Base-by-base conservation (phyloP, 2,329 filamentous ascomycete species). In the Monilinia aucupariae region DNA sequence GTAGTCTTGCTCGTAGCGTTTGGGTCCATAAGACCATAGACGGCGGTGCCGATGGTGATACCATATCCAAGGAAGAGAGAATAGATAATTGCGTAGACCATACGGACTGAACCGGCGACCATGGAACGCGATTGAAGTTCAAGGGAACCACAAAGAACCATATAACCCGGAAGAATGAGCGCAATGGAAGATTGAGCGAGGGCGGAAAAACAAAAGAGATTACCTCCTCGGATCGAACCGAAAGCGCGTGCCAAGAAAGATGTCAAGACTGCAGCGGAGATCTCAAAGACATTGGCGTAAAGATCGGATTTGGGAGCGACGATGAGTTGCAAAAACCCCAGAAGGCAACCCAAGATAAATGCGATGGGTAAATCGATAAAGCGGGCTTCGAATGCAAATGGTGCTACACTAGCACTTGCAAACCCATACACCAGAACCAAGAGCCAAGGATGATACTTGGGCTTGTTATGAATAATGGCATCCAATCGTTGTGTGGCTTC, bases 351-450 rank as follows among this genome's bases (percentile, higher is more conserved):
- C 1, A 92, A 80, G 25, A 87, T 65, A 73, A 91, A 92, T 30
- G 82, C 82, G 45, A 92, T 81, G 0, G 88, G 89, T 49, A 92
- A 78, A 70, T 93, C 90, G 68, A 91, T 86, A 1, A 85, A 78
- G 15, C 89, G 81, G 5, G 86, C 88, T 65, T 82, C 78, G 71
- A 92, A 92, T 0, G 89, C 89, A 70, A 92, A 92, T 0, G 89
- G 88, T 0, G 86, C 89, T 9, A 90, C 88, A 2, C 80, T 82
- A 0, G 85, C 86, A 52, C 87, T 89, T 13, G 89, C 90, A 47
- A 91, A 77, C 2, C 90, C 90, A 68, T 90, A 90, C 22, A 90
- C 78, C 7, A 86, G 71, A 13, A 92, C 85, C 10, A 72, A 65
- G 4, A 82, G 67, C 82, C 81, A 83, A 9, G 76, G 75, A 47